These are phyloP conservation scores for Purpureocillium lavendulum DNA, from an alignment of 2,329 filamentous ascomycete genomes.

Conservation along the genomic window DNA sequence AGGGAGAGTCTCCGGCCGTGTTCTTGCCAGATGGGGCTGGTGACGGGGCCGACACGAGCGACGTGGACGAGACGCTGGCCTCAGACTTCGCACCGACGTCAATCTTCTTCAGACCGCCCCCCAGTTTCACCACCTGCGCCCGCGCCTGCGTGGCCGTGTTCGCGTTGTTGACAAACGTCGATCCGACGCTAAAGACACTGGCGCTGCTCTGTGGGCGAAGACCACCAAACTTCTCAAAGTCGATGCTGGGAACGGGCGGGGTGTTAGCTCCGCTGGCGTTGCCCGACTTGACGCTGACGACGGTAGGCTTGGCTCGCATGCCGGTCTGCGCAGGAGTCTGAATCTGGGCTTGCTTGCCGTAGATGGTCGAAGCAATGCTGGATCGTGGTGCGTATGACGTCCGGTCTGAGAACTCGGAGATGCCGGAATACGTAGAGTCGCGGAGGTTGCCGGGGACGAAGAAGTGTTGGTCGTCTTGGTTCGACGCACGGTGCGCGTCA, in stretches of 20 bases:
- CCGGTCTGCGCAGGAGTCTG: conserved; percentile 77
- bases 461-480: conserved; percentile 75
- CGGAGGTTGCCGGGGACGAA: conserved; percentile 86
- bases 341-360: conserved; percentile 82
- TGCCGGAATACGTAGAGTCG: conserved; percentile 81
- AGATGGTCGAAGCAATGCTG: conserved; percentile 87
- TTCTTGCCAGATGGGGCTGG: conserved; percentile 11
- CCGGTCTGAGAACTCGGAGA: conserved; percentile 55
- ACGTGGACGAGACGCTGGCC: conserved; percentile 16
- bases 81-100: conserved; percentile 29
- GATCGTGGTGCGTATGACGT: conserved; percentile 56
- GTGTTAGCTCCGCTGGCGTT: conserved; percentile 43
- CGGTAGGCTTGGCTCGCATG: conserved; percentile 78
- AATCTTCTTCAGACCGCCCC: conserved; percentile 39
- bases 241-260: conserved; percentile 67
- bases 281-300: conserved; percentile 82
- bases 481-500: conserved; percentile 31
- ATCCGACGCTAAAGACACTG: conserved; percentile 58
- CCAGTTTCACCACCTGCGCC: conserved; percentile 53
- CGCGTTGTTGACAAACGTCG: conserved; percentile 59
- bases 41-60: conserved; percentile 6
- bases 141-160: conserved; percentile 49
- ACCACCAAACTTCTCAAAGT: conserved; percentile 50
- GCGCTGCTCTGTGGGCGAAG: conserved; percentile 43
- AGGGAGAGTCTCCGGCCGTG: conserved; percentile 14